phyloP scores from a whole-genome alignment of 1,284 basidiomycete species.

The Moesziomyces parantarcticus region DNA sequence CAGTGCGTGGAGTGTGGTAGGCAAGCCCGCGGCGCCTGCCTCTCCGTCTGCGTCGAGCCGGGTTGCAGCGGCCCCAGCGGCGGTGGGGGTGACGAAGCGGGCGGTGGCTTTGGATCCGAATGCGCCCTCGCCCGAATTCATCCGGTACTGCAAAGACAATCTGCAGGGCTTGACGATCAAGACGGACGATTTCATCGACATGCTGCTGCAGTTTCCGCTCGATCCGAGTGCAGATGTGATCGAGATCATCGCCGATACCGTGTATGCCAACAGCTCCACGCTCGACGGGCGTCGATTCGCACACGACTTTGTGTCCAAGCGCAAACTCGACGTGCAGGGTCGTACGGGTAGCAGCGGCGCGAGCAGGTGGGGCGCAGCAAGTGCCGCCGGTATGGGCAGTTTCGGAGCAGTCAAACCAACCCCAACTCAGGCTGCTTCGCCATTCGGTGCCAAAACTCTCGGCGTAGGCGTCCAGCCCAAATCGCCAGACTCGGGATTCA shows the following conservation, averaged over 20 bases:
- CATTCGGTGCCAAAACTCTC: conserved; percentile 5
- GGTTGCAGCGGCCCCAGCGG: conserved; percentile 29
- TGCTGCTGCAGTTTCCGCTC: conserved; percentile 68
- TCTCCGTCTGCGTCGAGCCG: conserved; percentile 52
- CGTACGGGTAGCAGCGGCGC: conserved; percentile 8
- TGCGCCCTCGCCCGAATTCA: conserved; percentile 84
- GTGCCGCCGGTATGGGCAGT: conserved; percentile 10
- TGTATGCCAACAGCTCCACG: conserved; percentile 92
- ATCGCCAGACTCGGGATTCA: conserved; percentile 30
- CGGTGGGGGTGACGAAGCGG: background rate
- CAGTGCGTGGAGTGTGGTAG: conserved; percentile 32
- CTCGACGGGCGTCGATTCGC: conserved; percentile 95
- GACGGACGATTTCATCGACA: conserved; percentile 68
- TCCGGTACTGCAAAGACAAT: conserved; percentile 89
- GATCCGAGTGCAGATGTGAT: conserved; percentile 65
- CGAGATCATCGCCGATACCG: conserved; percentile 67
- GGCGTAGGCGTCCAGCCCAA: background rate
- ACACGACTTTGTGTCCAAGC: conserved; percentile 84
- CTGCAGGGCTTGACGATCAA: conserved; percentile 81
- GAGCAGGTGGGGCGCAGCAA: conserved; percentile 19
- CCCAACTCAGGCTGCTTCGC: background rate
- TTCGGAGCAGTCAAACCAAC: conserved; percentile 5
- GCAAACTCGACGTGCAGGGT: conserved; percentile 73
- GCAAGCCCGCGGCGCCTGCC: conserved; percentile 38
- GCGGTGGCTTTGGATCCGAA: conserved; percentile 72